Percentiles rank a stretch among this genome's conserved stretches.
phyloP scores from a whole-genome alignment of 2,329 filamentous ascomycete genomes.

The Colletotrichum somersetense region DNA sequence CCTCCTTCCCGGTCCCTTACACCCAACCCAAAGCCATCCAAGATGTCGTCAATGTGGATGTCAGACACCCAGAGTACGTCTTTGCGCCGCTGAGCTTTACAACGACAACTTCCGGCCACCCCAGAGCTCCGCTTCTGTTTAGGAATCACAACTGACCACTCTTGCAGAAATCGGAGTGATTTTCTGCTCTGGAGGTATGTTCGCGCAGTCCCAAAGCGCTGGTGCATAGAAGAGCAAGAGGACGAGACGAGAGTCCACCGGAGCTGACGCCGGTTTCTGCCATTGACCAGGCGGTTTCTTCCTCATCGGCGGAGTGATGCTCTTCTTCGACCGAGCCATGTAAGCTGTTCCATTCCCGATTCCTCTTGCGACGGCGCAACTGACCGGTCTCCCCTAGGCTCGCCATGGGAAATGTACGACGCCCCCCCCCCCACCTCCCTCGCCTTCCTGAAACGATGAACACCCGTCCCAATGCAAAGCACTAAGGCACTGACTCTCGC shows the following conservation, averaged over 20 bases:
- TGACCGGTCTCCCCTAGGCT: constrained; percentile 68
- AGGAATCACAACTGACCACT: constrained; percentile 48
- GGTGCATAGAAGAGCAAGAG: constrained; percentile 43
- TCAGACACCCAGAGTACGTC: constrained; percentile 94
- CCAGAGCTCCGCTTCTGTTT: constrained; percentile 7
- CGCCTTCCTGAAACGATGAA: constrained; percentile 23
- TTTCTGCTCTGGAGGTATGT: constrained; percentile 97
- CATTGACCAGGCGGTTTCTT: constrained; percentile 83
- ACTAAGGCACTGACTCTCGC: constrained; percentile 12
- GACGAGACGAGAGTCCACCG: neutral
- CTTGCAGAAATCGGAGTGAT: constrained; percentile 91
- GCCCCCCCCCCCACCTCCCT: constrained; percentile 28
- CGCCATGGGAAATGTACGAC: constrained; percentile 92
- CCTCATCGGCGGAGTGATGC: constrained; percentile 90
- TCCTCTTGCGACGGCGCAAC: constrained; percentile 20
- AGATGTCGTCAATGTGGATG: constrained; percentile 94
- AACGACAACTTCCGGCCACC: neutral
- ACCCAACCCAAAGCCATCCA: constrained; percentile 45
- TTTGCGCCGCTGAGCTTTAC: constrained; percentile 7
- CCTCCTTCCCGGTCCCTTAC: neutral
- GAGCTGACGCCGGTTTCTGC: constrained; percentile 35
- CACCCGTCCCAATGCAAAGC: neutral
- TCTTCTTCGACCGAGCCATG: constrained; percentile 99
- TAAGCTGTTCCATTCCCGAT: constrained; percentile 58
- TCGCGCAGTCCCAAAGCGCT: constrained; percentile 45